A percentile compares a stretch with the other conserved stretches of the same genome.
Evolutionary conservation across 1,284 basidiomycete species (phyloP).

Genomic region (Malassezia japonica): DNA sequence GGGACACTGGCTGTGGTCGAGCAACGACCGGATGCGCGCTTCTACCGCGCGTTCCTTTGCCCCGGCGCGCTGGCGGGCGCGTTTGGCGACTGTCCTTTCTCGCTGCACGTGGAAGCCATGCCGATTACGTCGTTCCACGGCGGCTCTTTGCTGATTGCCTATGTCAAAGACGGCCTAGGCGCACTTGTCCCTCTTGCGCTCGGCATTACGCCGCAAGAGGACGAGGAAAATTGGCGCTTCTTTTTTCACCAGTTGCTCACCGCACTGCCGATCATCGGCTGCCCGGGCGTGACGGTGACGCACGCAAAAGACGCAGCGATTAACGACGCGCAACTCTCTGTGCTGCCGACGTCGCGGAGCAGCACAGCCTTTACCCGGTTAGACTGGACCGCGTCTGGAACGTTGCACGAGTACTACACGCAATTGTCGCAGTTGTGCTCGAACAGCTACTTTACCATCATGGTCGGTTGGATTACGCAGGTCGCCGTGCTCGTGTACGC

Average conservation of each 20-base stretch:
- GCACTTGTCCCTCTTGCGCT: conserved; percentile 11
- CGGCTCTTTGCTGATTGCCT: conserved; percentile 11
- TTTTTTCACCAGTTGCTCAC: conserved; percentile 17
- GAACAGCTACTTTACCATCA: conserved; percentile 15
- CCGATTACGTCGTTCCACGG: conserved; percentile 13
- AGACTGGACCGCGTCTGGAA: conserved; percentile 15
- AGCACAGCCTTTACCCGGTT: background rate
- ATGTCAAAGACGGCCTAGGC: conserved; percentile 12
- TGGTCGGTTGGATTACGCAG: conserved; percentile 18
- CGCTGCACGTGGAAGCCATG: conserved; percentile 12
- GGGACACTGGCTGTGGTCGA: conserved; percentile 15
- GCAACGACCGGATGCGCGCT: conserved; percentile 15
- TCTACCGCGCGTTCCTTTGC: conserved; percentile 16
- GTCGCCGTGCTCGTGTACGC: conserved; percentile 17
- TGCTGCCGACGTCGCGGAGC: conserved; percentile 12
- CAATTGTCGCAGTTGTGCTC: conserved; percentile 12
- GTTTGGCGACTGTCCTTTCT: conserved; percentile 17
- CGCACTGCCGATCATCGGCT: conserved; percentile 12
- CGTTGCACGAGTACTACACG: conserved; percentile 14
- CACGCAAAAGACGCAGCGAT: conserved; percentile 5
- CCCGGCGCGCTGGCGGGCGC: conserved; percentile 11
- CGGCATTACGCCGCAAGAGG: conserved; percentile 11
- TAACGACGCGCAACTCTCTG: conserved; percentile 5
- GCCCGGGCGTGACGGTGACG: conserved; percentile 9
- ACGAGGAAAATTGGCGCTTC: conserved; percentile 20